These are phyloP conservation scores for Sporothrix pallida DNA, from an alignment of 2,329 filamentous ascomycete genomes.

Conservation along the genomic window DNA sequence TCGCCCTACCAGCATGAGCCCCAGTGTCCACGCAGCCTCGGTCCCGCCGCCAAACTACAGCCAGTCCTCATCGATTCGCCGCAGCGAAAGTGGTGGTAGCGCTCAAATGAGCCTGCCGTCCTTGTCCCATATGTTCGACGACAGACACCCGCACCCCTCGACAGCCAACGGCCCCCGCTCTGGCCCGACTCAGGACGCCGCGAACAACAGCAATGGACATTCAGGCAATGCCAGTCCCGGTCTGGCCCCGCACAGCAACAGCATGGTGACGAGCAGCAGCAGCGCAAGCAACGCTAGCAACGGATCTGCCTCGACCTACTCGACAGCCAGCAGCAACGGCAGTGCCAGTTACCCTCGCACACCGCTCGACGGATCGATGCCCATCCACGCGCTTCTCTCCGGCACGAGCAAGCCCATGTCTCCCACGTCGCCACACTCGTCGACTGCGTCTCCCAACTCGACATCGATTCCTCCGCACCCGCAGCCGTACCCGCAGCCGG, in stretches of 20 bases:
- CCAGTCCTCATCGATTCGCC: not conserved
- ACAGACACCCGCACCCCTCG: constrained; percentile 43
- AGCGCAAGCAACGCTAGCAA: constrained; percentile 35
- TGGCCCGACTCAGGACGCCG: constrained; percentile 35
- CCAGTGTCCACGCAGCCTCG: constrained; percentile 35
- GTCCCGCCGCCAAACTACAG: constrained; percentile 24
- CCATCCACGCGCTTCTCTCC: constrained; percentile 59
- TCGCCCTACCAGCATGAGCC: constrained; percentile 39
- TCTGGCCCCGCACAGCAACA: constrained; percentile 41
- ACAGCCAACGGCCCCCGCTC: constrained; percentile 33
- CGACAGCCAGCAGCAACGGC: constrained; percentile 31
- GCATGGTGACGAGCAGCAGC: constrained; percentile 38
- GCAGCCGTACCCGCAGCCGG: not conserved
- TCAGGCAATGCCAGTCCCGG: constrained; percentile 40
- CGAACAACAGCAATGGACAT: not conserved
- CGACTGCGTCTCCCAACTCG: not conserved
- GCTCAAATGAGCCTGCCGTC: constrained; percentile 52
- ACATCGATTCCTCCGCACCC: not conserved
- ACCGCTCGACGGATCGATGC: constrained; percentile 57
- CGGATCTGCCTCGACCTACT: constrained; percentile 50
- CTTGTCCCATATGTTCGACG: constrained; percentile 55
- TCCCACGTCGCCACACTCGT: constrained; percentile 19
- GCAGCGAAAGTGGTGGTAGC: constrained; percentile 38
- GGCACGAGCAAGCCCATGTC: constrained; percentile 31
- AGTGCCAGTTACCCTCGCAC: constrained; percentile 48